Evolutionary conservation across 1,284 basidiomycete species (phyloP), one percentile per base, ranked within the genome.

Genomic region (Termitomyces sp.): DNA sequence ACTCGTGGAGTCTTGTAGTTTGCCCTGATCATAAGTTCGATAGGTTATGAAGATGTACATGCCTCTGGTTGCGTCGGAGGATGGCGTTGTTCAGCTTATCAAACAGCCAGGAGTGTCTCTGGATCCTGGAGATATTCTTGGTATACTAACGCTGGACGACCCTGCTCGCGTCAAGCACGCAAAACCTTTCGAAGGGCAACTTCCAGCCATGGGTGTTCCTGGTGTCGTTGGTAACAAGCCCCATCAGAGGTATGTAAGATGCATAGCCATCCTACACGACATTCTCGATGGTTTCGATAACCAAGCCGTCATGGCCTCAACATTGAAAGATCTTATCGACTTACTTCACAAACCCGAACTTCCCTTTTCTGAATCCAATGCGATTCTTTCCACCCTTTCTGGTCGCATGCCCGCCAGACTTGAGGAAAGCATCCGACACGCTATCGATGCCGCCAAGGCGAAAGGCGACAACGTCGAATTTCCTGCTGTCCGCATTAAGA

Each of bases 1-100:
- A 31, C 46, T 8, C 2, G 12, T 30, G 12, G 10, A 30, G 39
- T 9, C 6, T 17, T 24, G 38, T 19, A n/a, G 9, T n/a, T 13
- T 46, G 13, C 12, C 21, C 21, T 44, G 31, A 54, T 34, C 9
- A 26, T 4, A 8, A 43, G 5, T 1, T 46, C 19, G 59, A n/a
- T 55, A 90, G 88, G 94, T 97, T 63, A 97, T 97, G 94, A 98
- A 98, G 78, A 98, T 98, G 94, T 95, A 95, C 73, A 96, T 98
- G 94, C 93, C 94, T 13, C 84, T 99, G 56, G 86, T 94, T 54
- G 94, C 95, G n/a, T 83, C 90, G 3, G 97, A 99, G 71, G 93
- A 96, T 69, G 97, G 97, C 69, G 82, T 91, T 46, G 86, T 93
- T n/a, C 92, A 95, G 67, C 90, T 99, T 68, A 94, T 99, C 71